Conservation (phyloP, 225 moss, liverwort and hornwort genomes). For the Physcomitrium patens region DNA sequence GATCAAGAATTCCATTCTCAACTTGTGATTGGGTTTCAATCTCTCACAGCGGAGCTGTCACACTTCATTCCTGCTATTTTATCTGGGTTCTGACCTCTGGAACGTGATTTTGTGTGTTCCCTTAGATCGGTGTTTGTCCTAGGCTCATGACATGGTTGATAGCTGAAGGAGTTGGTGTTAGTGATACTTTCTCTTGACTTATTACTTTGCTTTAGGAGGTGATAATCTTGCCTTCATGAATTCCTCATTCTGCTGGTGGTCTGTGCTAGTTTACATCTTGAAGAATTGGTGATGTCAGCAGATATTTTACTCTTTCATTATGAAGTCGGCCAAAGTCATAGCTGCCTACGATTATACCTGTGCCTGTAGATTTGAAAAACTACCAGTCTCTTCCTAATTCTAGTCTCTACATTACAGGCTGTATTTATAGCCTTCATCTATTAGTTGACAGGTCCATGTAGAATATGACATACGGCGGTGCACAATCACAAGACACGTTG, state of each 20-base stretch:
- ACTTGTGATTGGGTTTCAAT: slow-evolving; percentile 97
- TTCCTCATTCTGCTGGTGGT: slow-evolving; percentile 25
- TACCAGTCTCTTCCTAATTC: not conserved
- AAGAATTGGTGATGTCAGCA: slow-evolving; percentile 32
- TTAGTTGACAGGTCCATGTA: not conserved
- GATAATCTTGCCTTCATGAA: slow-evolving; percentile 23
- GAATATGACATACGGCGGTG: not conserved
- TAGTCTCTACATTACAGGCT: not conserved
- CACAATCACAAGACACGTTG: not conserved
- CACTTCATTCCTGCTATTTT: slow-evolving; percentile 98
- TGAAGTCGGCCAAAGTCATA: slow-evolving; percentile 19
- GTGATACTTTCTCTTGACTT: slow-evolving; percentile 12
- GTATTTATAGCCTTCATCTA: not conserved
- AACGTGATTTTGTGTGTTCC: slow-evolving; percentile 25
- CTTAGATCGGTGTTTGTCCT: slow-evolving; percentile 33
- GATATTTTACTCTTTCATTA: slow-evolving; percentile 31
- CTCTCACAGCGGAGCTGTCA: slow-evolving; percentile 96
- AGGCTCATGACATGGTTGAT: slow-evolving; percentile 21
- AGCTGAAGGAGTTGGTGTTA: slow-evolving; percentile 12
- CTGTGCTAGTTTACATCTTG: slow-evolving; percentile 23
- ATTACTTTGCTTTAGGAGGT: slow-evolving; percentile 27
- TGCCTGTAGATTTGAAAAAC: slow-evolving; percentile 2
- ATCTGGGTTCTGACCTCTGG: slow-evolving; percentile 75
- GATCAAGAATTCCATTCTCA: slow-evolving; percentile 99
- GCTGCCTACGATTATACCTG: slow-evolving; percentile 27